These are phyloP conservation scores for Madurella mycetomatis DNA, from an alignment of 2,329 filamentous ascomycete species.

Conservation along the genomic window DNA sequence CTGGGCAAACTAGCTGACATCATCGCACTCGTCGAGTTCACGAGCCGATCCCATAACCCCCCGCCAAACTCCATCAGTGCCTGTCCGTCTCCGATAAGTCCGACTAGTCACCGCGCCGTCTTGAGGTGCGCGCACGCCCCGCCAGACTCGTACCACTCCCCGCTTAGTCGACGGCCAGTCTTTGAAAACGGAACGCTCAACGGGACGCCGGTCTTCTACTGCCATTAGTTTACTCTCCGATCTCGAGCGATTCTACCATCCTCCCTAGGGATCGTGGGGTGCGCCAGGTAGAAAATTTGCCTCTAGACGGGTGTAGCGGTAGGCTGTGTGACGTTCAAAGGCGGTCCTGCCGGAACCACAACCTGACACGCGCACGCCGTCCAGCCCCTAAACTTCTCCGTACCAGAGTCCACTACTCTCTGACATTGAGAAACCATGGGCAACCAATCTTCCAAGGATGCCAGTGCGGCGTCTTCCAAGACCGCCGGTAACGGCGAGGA, in stretches of 20 bases:
- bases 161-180: slow-evolving; percentile 30
- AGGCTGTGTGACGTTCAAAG: slow-evolving; percentile 33
- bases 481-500: slow-evolving; percentile 47
- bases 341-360: slow-evolving; percentile 30
- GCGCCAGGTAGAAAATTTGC: slow-evolving; percentile 20
- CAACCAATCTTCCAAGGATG: slow-evolving; percentile 66
- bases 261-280: slow-evolving; percentile 42
- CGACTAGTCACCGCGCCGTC: slow-evolving; percentile 11
- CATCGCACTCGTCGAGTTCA: slow-evolving; percentile 15
- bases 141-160: slow-evolving; percentile 12
- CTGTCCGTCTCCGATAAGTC: slow-evolving; percentile 20
- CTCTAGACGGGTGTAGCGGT: slow-evolving; percentile 35
- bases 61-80: slow-evolving; percentile 11
- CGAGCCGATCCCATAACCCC: slow-evolving; percentile 6
- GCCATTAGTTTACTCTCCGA: slow-evolving; percentile 44
- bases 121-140: slow-evolving; percentile 11
- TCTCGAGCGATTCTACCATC: slow-evolving; percentile 49
- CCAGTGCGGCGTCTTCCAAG: slow-evolving; percentile 48
- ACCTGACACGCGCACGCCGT: slow-evolving; percentile 34
- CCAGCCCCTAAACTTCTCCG: slow-evolving; percentile 28
- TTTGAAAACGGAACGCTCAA: slow-evolving; percentile 48
- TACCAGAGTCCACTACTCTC: slow-evolving; percentile 22
- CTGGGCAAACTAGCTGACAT: slow-evolving; percentile 24
- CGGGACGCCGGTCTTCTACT: slow-evolving; percentile 42
- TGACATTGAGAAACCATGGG: slow-evolving; percentile 53